Evolutionary conservation across 164 flowering plant genomes (phyloP), one percentile per base, ranked within the genome.

Genomic region (Dillenia suffruticosa): DNA sequence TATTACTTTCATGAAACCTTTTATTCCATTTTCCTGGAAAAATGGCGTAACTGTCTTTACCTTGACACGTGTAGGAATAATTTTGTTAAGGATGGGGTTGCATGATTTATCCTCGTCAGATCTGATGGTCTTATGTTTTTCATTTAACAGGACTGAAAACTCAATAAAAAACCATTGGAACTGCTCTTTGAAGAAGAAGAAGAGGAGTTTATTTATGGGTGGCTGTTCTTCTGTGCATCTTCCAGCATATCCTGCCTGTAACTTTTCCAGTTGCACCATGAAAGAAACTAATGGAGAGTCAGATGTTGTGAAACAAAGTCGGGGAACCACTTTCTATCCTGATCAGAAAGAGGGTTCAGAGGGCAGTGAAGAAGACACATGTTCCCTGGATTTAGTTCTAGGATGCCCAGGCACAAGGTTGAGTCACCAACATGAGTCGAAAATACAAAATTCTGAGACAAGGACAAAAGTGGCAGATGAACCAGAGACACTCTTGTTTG

Each of bases 161-260:
- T 70, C 85, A 9, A 80, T 84, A 57, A 84, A 84, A 68, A 84
- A 84, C 40, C 85, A 81, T 49, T 84, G 88, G 86, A 81, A 84
- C 70, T 72, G 86, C 70, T 79, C 88, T 3, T 51, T 84, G 59
- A 79, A 81, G 72, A 84, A 78, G 71, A 84, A 78, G 71, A 81
- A 67, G 59, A 44, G 77, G 57, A 63, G 54, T 54, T 51, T 60
- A 44, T 64, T 19, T 53, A 9, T n/a, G 12, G 53, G 40, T 47
- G 10, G 45, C 58, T 65, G 56, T 32, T 43, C 65, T 52, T n/a
- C 22, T 26, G 54, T 17, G 13, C 57, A 65, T 59, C 17, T 58
- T 17, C 26, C 52, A 49, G 52, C 44, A 49, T 17, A 13, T 17
- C 44, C 47, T 48, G 22, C 45, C 50, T 47, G 43, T 51, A 61